Evolutionary conservation across 164 flowering plant genomes (phyloP), one percentile per base, ranked within the genome.

Genomic region (Echeveria elegans): DNA sequence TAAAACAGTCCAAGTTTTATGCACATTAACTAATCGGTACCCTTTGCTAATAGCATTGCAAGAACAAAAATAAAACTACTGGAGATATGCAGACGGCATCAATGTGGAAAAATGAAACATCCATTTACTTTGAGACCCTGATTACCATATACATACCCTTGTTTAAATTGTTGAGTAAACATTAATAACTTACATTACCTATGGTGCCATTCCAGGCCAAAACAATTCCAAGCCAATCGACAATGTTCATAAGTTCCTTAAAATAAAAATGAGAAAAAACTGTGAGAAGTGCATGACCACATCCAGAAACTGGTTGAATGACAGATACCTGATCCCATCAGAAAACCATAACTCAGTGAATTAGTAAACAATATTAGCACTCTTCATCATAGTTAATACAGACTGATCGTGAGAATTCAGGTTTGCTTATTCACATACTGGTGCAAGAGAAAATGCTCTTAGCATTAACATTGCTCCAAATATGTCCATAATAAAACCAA

Each of bases 261-360:
- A 92, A 76, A 79, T 92, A 90, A 75, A 92, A 92, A 74, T 95
- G 99, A 28, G 99, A 95, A 76, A 95, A 95, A 30, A 92, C 66
- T 56, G 86, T 92, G 66, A 95, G 98, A 66, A 95, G 87, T 5
- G 97, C 98, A 67, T 92, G 97, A 66, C 98, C 99, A 80, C 91
- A 86, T 4, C 99, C 99, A 75, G 99, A 92, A 80, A 95, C 96
- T 41, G 99, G 99, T 80, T 95, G 99, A 67, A 95, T 83, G 11
- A 95, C 82, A 43, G 98, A 95, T 47, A 95, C 99, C 99, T 92
- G 83, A 68, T 34, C 68, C n/a, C 1, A 70, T 56, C 61, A 28
- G n/a, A 9, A 56, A 26, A 56, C 61, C 32, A 56, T 3, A 28
- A 28, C 12, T 29, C 61, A 56, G 16, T 11, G 2, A 29, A 15